Evolutionary conservation across 371 early-diverging fungal genomes (phyloP).

Genomic region (Mortierella sp.): DNA sequence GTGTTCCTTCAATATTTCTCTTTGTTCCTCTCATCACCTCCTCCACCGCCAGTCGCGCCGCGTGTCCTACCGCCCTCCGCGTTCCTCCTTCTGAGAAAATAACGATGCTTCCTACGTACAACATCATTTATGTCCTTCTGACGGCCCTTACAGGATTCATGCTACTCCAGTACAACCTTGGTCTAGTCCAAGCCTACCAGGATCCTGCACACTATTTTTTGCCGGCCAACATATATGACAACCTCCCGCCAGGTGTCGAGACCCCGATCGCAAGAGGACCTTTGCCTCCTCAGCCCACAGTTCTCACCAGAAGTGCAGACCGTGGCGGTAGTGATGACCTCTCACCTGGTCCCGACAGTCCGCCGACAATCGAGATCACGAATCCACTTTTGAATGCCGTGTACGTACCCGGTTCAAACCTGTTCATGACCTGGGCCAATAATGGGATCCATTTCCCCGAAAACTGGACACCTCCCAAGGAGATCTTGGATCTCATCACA

Average conservation of each 20-base stretch:
- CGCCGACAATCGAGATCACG: slow-evolving; percentile 18
- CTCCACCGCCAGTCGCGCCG: no score
- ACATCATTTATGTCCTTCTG: slow-evolving; percentile 5
- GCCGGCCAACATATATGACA: slow-evolving; percentile 46
- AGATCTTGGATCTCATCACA: slow-evolving; percentile 20
- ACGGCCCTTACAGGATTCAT: slow-evolving; percentile 11
- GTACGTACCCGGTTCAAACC: slow-evolving; percentile 27
- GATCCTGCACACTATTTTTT: slow-evolving; percentile 25
- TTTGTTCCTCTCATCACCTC: no score
- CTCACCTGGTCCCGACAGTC: slow-evolving; percentile 10
- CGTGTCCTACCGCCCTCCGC: no score
- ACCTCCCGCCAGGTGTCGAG: slow-evolving; percentile 32
- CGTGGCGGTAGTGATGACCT: not conserved
- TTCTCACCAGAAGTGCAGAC: not conserved
- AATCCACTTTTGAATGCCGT: slow-evolving; percentile 30
- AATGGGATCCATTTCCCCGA: slow-evolving; percentile 11
- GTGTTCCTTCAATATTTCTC: no score
- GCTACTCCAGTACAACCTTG: not conserved
- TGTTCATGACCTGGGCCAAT: slow-evolving; percentile 39
- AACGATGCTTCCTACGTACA: slow-evolving; percentile 13
- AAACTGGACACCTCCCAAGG: slow-evolving; percentile 21
- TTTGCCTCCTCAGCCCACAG: not conserved
- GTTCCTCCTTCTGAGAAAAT: no score
- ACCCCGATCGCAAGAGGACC: slow-evolving; percentile 6
- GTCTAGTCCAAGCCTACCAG: slow-evolving; percentile 22